Conservation (phyloP, 148 eudicot species). For the Persicaria tinctoria region DNA sequence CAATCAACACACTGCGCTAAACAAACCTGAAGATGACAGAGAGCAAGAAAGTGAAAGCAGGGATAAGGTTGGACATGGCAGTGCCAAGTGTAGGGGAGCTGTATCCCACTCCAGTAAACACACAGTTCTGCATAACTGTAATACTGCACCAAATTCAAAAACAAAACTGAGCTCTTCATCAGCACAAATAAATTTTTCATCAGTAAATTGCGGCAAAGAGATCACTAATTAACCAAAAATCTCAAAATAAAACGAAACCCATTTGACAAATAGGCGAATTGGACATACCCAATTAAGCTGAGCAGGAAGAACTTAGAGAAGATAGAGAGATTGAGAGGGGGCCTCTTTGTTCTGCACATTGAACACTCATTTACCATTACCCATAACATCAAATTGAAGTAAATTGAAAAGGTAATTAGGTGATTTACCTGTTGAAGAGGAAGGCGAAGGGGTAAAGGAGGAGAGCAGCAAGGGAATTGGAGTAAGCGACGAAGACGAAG, state of each 20-base stretch:
- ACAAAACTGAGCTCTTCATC: neutral
- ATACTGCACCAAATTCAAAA: slow-evolving; percentile 15
- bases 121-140: slow-evolving; percentile 36
- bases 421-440: slow-evolving; percentile 21
- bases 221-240: neutral
- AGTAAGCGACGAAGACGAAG: slow-evolving; percentile 35
- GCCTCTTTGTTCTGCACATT: slow-evolving; percentile 20
- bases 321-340: slow-evolving; percentile 27
- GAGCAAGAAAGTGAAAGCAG: slow-evolving; percentile 50
- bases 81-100: slow-evolving; percentile 56
- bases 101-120: slow-evolving; percentile 34
- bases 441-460: slow-evolving; percentile 27
- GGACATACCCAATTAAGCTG: slow-evolving; percentile 30
- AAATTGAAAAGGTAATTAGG: neutral
- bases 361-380: neutral
- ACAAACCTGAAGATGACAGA: slow-evolving; percentile 42
- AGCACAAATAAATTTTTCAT: neutral
- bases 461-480: slow-evolving; percentile 38
- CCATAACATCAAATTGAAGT: neutral
- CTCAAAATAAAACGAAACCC: slow-evolving; percentile 6
- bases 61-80: slow-evolving; percentile 43
- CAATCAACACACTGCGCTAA: neutral
- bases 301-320: slow-evolving; percentile 35
- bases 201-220: neutral
- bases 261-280: neutral